Percentiles rank a stretch among this genome's conserved stretches.
Conservation (phyloP, 176 grass and related monocot genomes). For the Echinochloa phyllopogon region DNA sequence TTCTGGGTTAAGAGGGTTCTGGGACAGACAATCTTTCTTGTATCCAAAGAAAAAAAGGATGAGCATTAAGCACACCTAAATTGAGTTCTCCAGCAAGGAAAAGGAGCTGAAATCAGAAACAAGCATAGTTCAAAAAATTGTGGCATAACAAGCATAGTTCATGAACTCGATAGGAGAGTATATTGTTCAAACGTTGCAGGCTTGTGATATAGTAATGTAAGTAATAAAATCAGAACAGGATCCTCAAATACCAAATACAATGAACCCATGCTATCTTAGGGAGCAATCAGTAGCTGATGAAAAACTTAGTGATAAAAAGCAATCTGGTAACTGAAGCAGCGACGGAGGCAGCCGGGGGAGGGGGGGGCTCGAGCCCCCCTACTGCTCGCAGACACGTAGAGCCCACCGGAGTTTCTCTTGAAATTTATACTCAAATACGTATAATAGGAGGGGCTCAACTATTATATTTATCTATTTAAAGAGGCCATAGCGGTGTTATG, state of each 20-base stretch:
- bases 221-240: slow-evolving; percentile 28
- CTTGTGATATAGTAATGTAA: neutral
- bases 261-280: neutral
- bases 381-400: no score
- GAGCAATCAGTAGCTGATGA: neutral
- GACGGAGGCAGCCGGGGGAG: no score
- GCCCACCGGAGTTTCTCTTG: no score
- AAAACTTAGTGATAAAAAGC: neutral
- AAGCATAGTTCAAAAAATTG: no score
- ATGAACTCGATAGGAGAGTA: slow-evolving; percentile 10
- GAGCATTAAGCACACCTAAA: neutral
- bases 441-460: no score
- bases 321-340: slow-evolving; percentile 11
- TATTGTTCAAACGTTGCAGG: slow-evolving; percentile 1
- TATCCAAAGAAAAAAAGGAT: neutral
- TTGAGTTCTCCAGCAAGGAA: neutral
- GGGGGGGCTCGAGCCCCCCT: no score
- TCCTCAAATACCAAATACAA: neutral
- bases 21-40: neutral
- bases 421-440: no score
- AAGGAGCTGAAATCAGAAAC: neutral
- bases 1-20: neutral
- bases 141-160: slow-evolving; percentile 17
- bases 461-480: no score
- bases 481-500: no score